Evolutionary conservation across 257 asterid species (phyloP).

Genomic region (Schizonepeta tenuifolia): DNA sequence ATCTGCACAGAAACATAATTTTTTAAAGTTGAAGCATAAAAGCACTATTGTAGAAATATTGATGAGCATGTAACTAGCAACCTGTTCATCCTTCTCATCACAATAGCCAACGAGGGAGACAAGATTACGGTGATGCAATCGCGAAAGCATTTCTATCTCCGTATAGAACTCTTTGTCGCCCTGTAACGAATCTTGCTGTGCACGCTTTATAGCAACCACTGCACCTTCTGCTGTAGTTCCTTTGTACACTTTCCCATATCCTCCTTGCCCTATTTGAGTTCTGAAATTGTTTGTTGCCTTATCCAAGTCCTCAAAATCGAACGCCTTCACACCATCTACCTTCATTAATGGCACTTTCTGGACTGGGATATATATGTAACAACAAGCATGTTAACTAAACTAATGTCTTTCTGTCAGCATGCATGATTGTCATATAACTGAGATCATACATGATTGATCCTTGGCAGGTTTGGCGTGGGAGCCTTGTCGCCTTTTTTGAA

Average conservation of each 20-base stretch:
- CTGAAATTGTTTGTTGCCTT: conserved; percentile 45
- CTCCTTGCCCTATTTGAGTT: conserved; percentile 66
- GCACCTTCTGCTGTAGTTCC: conserved; percentile 46
- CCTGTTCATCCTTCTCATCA: conserved; percentile 86
- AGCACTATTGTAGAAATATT: no score
- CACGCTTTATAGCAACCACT: conserved; percentile 65
- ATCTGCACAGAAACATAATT: conserved; percentile 48
- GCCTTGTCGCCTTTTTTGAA: conserved; percentile 27
- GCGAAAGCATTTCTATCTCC: conserved; percentile 65
- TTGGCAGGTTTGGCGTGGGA: conserved; percentile 28
- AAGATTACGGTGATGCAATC: conserved; percentile 65
- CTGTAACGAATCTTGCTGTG: conserved; percentile 59
- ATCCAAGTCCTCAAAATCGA: conserved; percentile 49
- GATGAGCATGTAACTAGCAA: conserved; percentile 9
- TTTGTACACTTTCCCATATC: conserved; percentile 66
- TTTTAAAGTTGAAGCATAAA: not conserved
- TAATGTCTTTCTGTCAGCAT: no score
- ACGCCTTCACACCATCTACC: conserved; percentile 62
- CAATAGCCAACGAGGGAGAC: conserved; percentile 71
- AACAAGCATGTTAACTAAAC: conserved; percentile 20
- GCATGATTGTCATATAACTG: not conserved
- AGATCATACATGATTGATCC: conserved; percentile 35
- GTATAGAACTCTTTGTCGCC: conserved; percentile 68
- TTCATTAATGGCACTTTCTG: conserved; percentile 38
- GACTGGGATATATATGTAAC: not conserved